These are phyloP conservation scores for Fusarium keratoplasticum DNA, from an alignment of 2,329 filamentous ascomycete species.

Conservation along the genomic window DNA sequence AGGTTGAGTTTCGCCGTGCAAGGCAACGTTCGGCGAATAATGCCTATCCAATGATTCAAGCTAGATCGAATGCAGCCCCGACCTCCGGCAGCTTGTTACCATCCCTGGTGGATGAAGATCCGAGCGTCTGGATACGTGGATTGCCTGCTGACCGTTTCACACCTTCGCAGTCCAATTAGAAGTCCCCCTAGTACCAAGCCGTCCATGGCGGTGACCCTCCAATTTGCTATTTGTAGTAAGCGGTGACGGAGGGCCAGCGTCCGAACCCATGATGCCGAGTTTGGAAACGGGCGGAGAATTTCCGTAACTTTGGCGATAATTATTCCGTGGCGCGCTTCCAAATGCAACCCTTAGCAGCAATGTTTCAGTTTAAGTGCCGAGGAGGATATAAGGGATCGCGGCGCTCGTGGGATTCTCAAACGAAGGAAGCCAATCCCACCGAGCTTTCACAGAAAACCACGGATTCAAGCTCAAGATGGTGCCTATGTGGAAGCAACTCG, in stretches of 20 bases:
- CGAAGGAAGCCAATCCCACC: neutral
- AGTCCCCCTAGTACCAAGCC: neutral
- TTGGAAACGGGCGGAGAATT: neutral
- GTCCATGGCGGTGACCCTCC: neutral
- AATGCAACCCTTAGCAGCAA: neutral
- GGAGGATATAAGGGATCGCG: neutral
- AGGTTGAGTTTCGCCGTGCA: neutral
- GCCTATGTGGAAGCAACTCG: constrained; percentile 32
- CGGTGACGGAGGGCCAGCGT: neutral
- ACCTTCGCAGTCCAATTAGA: neutral
- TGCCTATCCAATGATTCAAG: neutral
- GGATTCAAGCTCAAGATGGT: constrained; percentile 12
- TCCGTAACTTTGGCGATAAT: neutral
- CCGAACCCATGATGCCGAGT: neutral
- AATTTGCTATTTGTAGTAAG: neutral
- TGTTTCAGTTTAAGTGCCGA: neutral
- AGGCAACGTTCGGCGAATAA: neutral
- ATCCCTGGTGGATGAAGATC: neutral
- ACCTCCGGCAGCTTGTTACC: neutral
- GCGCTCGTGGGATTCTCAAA: neutral
- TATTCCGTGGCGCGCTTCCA: neutral
- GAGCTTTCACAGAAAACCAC: neutral
- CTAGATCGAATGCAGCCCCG: neutral
- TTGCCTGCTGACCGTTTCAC: neutral
- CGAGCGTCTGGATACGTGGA: neutral